Evolutionary conservation across 2,329 filamentous ascomycete species (phyloP), one percentile per base, ranked within the genome.

Genomic region (Botrytis byssoidea): DNA sequence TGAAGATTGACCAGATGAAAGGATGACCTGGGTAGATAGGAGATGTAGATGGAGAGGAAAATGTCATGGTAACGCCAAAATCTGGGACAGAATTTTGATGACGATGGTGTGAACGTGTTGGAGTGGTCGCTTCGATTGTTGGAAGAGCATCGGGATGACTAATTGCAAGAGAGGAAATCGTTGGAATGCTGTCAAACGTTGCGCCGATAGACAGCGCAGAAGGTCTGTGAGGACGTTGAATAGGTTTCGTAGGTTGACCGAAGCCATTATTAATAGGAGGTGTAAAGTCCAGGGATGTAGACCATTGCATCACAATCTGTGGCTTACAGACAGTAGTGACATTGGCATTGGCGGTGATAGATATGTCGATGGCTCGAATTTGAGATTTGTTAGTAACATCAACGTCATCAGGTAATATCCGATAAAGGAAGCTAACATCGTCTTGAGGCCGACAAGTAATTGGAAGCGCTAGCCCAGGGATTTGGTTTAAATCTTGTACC

Each of bases 341-440:
- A 35, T 88, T 84, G 8, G 88, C 88, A 25, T 84, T 86, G n/a
- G 88, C 90, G 35, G 85, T 84, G 74, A 94, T 88, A 66, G 85
- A 83, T 75, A 93, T 88, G 72, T 86, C 84, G 18, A 93, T 85
- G 75, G 85, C 44, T 74, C 85, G 85, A 74, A 84, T 83, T 65
- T 83, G 83, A 79, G 83, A 85, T 79, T 84, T 88, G 55, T 83
- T 83, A 22, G 77, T 79, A 32, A 75, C 74, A 64, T 81, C 79
- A 72, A 78, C 74, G 32, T 80, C 77, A 75, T 82, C 79, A 2
- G 89, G 88, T 18, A 83, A 83, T 74, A 93, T 87, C 71, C 88
- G 88, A 83, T 94, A 95, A 71, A 95, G 84, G 77, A 94, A 90
- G 2, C 91, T 92, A 75, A 93, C 84, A 81, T 94, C 92, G 79